These are phyloP conservation scores for Rhynchosporium agropyri DNA, from an alignment of 2,329 filamentous ascomycete genomes.

Conservation along the genomic window DNA sequence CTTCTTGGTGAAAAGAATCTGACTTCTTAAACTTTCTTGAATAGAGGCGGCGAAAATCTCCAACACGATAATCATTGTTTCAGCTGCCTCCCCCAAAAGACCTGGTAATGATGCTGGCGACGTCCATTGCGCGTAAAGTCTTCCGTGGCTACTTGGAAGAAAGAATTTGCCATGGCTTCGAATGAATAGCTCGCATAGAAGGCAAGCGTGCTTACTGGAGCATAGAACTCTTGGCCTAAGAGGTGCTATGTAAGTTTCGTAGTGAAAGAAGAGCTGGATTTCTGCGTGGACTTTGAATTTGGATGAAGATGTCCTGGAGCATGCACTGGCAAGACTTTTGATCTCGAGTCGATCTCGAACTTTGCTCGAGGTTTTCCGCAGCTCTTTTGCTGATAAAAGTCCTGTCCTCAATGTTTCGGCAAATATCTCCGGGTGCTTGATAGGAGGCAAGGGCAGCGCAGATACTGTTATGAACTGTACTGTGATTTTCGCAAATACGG, in stretches of 20 bases:
- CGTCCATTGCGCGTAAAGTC: conserved; percentile 21
- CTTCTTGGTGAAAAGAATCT: background rate
- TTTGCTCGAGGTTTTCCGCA: too few relatives aligned
- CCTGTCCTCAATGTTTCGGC: background rate
- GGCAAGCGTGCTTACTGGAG: conserved; percentile 24
- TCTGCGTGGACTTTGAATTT: conserved; percentile 20
- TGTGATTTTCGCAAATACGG: background rate
- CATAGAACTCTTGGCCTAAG: conserved; percentile 22
- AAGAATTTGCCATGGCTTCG: conserved; percentile 16
- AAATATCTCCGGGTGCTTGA: background rate
- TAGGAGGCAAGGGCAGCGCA: too few relatives aligned
- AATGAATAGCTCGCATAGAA: conserved; percentile 24
- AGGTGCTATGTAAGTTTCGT: conserved; percentile 13
- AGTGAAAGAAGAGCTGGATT: conserved; percentile 25
- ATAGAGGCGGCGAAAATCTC: background rate
- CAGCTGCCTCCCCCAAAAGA: background rate
- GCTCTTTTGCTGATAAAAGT: background rate
- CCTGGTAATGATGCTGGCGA: background rate
- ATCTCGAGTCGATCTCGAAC: background rate
- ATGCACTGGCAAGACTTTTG: background rate
- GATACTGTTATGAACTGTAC: background rate
- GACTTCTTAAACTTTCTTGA: background rate
- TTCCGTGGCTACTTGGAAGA: conserved; percentile 21
- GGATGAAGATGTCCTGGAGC: background rate
- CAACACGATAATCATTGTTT: background rate